A percentile compares a stretch with the other conserved stretches of the same genome.
phyloP scores from a whole-genome alignment of 2,329 filamentous ascomycete species.

The Reticulascus tulasneorum region DNA sequence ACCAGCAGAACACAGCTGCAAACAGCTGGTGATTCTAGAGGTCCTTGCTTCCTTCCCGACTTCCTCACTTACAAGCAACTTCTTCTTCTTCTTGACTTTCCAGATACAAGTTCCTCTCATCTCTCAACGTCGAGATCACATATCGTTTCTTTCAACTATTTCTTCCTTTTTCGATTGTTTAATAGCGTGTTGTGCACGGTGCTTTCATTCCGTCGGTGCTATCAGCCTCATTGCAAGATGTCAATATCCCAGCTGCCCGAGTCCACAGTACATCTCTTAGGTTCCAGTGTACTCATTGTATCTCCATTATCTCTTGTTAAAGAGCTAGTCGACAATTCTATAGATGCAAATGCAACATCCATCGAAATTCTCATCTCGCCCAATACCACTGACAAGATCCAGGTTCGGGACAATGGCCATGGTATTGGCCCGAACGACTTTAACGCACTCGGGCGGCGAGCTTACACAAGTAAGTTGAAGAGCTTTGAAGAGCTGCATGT shows the following conservation, averaged over 20 bases:
- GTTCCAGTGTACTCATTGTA: conserved; percentile 56
- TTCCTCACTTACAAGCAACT: background rate
- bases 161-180: too few species aligned
- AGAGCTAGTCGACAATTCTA: conserved; percentile 72
- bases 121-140: too few species aligned
- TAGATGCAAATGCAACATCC: conserved; percentile 66
- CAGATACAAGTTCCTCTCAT: too few species aligned
- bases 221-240: conserved; percentile 28
- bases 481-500: conserved; percentile 57
- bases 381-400: conserved; percentile 65
- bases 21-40: too few species aligned
- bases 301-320: conserved; percentile 63
- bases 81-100: background rate
- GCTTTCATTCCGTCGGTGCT: background rate
- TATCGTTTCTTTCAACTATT: too few species aligned
- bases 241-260: conserved; percentile 46
- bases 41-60: background rate
- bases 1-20: background rate
- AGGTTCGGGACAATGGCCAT: conserved; percentile 70
- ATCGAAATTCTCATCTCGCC: conserved; percentile 61
- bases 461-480: conserved; percentile 70
- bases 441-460: conserved; percentile 56
- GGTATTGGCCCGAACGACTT: conserved; percentile 64
- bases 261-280: conserved; percentile 51
- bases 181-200: too few species aligned